These are phyloP conservation scores for Stemphylium lycopersici DNA, from an alignment of 2,329 filamentous ascomycete genomes.

Conservation along the genomic window DNA sequence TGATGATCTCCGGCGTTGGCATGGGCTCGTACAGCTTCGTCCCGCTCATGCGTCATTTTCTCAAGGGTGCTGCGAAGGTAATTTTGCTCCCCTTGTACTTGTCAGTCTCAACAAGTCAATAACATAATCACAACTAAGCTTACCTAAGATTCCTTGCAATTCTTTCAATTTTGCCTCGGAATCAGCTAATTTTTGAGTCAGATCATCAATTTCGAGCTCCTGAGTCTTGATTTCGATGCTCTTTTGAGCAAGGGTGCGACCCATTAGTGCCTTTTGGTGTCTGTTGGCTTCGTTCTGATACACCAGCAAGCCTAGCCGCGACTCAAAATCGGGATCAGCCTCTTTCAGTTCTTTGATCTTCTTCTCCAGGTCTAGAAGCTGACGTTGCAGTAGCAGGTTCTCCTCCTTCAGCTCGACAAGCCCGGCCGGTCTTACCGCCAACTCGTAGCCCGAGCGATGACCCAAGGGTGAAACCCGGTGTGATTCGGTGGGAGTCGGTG, in stretches of 20 bases:
- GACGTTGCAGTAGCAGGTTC: conserved; percentile 10
- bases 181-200: conserved; percentile 5
- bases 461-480: background rate
- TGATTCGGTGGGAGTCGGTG: conserved; percentile 13
- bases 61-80: conserved; percentile 12
- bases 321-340: conserved; percentile 1
- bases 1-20: conserved; percentile 5
- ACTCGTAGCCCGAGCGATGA: background rate
- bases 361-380: background rate
- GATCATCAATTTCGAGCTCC: conserved; percentile 17
- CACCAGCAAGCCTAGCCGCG: conserved; percentile 18
- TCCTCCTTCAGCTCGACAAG: conserved; percentile 4
- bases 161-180: background rate
- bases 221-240: conserved; percentile 23
- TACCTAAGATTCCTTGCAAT: background rate
- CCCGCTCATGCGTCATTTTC: conserved; percentile 1
- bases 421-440: background rate
- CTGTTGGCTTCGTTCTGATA: conserved; percentile 28
- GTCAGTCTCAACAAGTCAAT: background rate
- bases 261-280: conserved; percentile 26
- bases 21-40: conserved; percentile 1
- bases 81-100: conserved; percentile 11
- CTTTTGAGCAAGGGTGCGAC: conserved; percentile 20
- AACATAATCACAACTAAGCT: background rate
- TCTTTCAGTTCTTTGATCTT: background rate